Conservation (phyloP, 2,329 filamentous ascomycete genomes). For the Mycosphaerella sp. region DNA sequence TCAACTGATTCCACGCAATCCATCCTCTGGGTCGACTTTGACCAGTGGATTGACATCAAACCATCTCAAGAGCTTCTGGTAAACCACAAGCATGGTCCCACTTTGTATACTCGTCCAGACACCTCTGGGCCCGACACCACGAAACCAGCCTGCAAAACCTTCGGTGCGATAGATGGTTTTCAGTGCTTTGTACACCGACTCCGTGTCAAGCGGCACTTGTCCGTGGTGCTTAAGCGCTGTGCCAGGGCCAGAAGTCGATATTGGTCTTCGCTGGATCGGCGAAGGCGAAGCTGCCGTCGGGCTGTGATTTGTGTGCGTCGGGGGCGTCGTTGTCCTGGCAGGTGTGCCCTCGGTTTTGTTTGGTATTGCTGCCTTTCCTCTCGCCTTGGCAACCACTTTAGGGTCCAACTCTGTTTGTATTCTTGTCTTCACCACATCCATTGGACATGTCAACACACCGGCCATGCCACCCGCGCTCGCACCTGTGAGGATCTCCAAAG, state of each 20-base stretch:
- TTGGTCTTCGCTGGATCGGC: constrained; percentile 40
- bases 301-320: constrained; percentile 14
- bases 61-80: constrained; percentile 77
- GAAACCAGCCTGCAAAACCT: constrained; percentile 83
- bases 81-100: constrained; percentile 92
- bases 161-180: constrained; percentile 85
- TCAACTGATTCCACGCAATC: constrained; percentile 20
- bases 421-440: constrained; percentile 95
- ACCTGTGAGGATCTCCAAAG: constrained; percentile 81
- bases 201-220: constrained; percentile 75
- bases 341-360: neutral
- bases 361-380: constrained; percentile 13
- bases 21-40: constrained; percentile 22
- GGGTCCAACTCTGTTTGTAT: constrained; percentile 84
- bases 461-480: constrained; percentile 86
- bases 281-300: constrained; percentile 9
- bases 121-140: constrained; percentile 83
- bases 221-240: constrained; percentile 75
- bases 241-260: constrained; percentile 84
- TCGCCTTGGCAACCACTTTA: constrained; percentile 34
- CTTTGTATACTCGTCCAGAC: constrained; percentile 98
- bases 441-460: constrained; percentile 86
- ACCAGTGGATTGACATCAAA: constrained; percentile 55
- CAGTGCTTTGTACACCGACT: constrained; percentile 78
- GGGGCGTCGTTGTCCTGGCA: constrained; percentile 11